A percentile compares a stretch with the other conserved stretches of the same genome.
These are phyloP conservation scores for Athelia sp. DNA, from an alignment of 1,284 basidiomycete species.

Conservation along the genomic window DNA sequence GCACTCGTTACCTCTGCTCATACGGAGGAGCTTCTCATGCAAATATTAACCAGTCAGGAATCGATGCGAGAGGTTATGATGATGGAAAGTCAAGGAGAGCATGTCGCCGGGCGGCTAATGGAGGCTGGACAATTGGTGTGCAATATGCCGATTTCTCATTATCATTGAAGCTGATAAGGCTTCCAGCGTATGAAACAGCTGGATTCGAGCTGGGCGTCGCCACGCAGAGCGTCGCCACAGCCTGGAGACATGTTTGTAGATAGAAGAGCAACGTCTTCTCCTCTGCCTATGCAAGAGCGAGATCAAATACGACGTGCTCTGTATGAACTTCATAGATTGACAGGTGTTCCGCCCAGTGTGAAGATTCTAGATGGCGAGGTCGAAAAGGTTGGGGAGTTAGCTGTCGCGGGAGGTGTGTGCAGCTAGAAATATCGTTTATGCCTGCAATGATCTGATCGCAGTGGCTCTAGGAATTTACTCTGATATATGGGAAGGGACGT, in stretches of 20 bases:
- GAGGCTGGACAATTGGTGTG: constrained; percentile 41
- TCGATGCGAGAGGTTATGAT: constrained; percentile 31
- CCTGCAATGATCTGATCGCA: too few species aligned
- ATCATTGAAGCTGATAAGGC: not conserved
- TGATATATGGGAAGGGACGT: constrained; percentile 45
- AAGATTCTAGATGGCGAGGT: constrained; percentile 48
- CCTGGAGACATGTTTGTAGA: not conserved
- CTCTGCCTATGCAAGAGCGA: not conserved
- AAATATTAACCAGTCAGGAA: constrained; percentile 29
- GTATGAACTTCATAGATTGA: constrained; percentile 39
- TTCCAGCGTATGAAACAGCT: too few species aligned
- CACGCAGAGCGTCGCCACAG: too few species aligned
- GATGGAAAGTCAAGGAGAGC: constrained; percentile 33
- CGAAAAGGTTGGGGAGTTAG: constrained; percentile 27
- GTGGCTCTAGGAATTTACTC: too few species aligned
- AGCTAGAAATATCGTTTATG: constrained; percentile 17
- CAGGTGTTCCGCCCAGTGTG: constrained; percentile 45
- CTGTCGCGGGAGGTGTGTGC: constrained; percentile 41
- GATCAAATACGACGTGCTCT: constrained; percentile 24
- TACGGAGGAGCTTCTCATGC: constrained; percentile 29
- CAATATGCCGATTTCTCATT: not conserved
- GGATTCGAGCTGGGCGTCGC: too few species aligned
- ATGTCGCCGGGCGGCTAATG: constrained; percentile 42
- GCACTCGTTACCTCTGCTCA: constrained; percentile 27
- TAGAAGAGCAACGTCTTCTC: not conserved